Percentiles rank a stretch among this genome's conserved stretches.
Conservation (phyloP, 441 rosid species). For the Erysimum cheiri region DNA sequence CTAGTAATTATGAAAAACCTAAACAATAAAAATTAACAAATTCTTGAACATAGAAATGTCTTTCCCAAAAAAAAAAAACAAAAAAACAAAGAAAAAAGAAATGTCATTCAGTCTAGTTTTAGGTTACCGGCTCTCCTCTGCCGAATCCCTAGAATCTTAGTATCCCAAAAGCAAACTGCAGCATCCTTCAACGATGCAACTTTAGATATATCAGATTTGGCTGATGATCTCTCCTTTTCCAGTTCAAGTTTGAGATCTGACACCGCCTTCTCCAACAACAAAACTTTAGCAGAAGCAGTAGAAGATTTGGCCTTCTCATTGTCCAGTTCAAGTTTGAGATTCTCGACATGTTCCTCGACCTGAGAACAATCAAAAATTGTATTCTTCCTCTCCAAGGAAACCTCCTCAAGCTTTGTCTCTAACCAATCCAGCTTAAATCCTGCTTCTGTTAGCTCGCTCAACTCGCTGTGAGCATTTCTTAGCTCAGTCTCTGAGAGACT, state of each 20-base stretch:
- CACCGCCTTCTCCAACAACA: background rate
- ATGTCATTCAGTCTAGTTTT: background rate
- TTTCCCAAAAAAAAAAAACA: background rate
- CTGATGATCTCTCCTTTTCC: background rate
- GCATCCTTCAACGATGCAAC: background rate
- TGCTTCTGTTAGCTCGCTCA: constrained; percentile 8
- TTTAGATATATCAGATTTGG: background rate
- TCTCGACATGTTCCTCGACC: background rate
- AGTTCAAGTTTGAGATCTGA: background rate
- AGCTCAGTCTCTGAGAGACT: constrained; percentile 2
- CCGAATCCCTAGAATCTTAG: background rate
- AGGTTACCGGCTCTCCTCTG: background rate
- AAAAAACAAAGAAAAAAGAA: background rate
- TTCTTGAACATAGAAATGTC: background rate
- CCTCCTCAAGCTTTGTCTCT: constrained; percentile 6
- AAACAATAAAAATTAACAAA: background rate
- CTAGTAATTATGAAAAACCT: no score
- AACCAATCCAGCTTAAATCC: constrained; percentile 15
- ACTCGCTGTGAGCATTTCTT: background rate
- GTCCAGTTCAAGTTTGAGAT: background rate
- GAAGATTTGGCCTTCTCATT: background rate
- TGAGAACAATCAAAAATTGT: background rate
- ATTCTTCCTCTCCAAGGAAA: constrained; percentile 4
- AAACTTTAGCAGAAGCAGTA: background rate
- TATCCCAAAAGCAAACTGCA: background rate